Evolutionary conservation across 352 stramenopile genomes (phyloP).

Genomic region (Phytophthora kernoviae): DNA sequence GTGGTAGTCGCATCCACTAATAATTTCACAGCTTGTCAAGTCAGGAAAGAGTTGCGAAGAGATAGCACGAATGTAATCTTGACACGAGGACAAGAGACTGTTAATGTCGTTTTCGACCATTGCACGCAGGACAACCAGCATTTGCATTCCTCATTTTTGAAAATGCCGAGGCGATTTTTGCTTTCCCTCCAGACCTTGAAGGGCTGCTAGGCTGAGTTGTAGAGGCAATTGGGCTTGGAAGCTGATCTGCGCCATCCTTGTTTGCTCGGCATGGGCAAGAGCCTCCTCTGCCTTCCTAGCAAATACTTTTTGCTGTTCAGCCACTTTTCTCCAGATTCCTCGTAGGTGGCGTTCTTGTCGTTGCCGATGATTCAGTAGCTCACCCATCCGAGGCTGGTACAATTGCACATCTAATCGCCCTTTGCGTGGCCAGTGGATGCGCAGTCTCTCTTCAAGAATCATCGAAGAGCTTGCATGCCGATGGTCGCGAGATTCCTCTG

Average conservation of each 20-base stretch:
- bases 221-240: constrained; percentile 73
- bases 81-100: constrained; percentile 38
- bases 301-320: constrained; percentile 61
- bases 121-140: constrained; percentile 22
- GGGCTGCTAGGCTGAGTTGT: constrained; percentile 71
- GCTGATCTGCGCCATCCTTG: constrained; percentile 49
- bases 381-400: constrained; percentile 82
- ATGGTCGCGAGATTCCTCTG: constrained; percentile 36
- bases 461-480: constrained; percentile 41
- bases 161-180: constrained; percentile 70
- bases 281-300: constrained; percentile 29
- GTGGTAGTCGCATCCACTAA: constrained; percentile 87
- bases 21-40: constrained; percentile 60
- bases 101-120: constrained; percentile 38
- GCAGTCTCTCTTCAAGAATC: constrained; percentile 83
- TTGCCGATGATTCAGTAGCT: constrained; percentile 82
- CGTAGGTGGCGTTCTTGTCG: constrained; percentile 72
- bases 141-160: constrained; percentile 42
- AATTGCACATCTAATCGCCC: constrained; percentile 85
- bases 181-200: constrained; percentile 86
- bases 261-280: constrained; percentile 37
- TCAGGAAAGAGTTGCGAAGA: constrained; percentile 65
- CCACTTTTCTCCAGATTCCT: constrained; percentile 55
- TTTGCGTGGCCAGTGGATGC: constrained; percentile 89
- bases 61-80: constrained; percentile 64